Conservation (phyloP, 2,329 filamentous ascomycete species). For the Diaporthe citrichinensis region DNA sequence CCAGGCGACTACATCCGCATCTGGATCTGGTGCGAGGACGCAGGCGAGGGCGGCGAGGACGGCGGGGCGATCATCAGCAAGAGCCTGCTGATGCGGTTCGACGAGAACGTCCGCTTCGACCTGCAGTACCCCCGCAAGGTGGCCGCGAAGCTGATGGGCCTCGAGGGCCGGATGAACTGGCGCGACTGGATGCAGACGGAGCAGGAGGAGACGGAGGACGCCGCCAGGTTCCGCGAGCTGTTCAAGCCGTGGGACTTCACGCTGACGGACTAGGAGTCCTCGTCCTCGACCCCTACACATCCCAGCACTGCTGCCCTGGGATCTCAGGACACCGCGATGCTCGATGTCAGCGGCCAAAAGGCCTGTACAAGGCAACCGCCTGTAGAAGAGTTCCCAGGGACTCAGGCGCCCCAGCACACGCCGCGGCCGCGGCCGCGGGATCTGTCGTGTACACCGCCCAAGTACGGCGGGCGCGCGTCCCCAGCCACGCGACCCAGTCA, state of each 20-base stretch:
- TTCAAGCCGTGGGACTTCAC: conserved; percentile 94
- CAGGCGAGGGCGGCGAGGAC: conserved; percentile 60
- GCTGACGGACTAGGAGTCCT: conserved; percentile 44
- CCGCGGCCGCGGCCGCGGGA: background rate
- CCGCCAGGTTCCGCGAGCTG: conserved; percentile 81
- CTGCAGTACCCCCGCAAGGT: conserved; percentile 91
- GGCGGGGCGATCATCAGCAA: conserved; percentile 69
- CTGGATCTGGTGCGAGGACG: conserved; percentile 80
- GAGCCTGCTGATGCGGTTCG: conserved; percentile 81
- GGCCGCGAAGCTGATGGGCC: conserved; percentile 85
- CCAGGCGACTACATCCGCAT: conserved; percentile 82
- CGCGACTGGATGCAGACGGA: conserved; percentile 84
- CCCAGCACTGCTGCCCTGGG: background rate
- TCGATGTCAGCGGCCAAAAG: conserved; percentile 10
- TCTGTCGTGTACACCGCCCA: background rate
- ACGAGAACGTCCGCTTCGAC: conserved; percentile 83
- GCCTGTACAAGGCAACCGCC: background rate
- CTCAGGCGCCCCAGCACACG: background rate
- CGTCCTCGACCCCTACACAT: background rate
- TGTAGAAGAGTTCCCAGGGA: background rate
- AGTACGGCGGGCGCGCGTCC: background rate
- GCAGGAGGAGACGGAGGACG: conserved; percentile 84
- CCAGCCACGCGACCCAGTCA: conserved; percentile 5
- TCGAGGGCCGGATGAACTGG: conserved; percentile 88
- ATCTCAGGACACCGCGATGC: conserved; percentile 1